Percentiles rank a stretch among this genome's conserved stretches.
These are phyloP conservation scores for Penicillium angulare DNA, from an alignment of 495 filamentous ascomycete genomes.

Conservation along the genomic window DNA sequence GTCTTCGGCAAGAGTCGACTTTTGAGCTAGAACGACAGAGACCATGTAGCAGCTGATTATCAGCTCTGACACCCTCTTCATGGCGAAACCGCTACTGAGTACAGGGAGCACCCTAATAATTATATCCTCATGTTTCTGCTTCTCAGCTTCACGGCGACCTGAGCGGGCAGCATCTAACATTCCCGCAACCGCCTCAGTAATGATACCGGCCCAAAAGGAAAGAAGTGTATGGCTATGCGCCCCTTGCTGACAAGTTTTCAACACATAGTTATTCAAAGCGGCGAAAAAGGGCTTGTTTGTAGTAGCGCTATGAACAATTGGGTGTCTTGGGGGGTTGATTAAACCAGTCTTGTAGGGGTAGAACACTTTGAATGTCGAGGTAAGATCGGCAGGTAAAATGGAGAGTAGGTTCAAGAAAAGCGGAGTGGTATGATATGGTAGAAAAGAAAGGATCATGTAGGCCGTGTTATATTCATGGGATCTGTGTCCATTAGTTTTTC, in stretches of 20 bases:
- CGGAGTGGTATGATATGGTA: slow-evolving; percentile 84
- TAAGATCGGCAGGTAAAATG: slow-evolving; percentile 70
- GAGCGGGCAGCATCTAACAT: slow-evolving; percentile 75
- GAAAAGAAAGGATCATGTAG: slow-evolving; percentile 77
- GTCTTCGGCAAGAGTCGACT: slow-evolving; percentile 70
- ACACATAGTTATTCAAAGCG: slow-evolving; percentile 69
- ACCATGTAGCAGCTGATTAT: slow-evolving; percentile 89
- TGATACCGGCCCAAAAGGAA: slow-evolving; percentile 83
- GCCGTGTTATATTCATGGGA: slow-evolving; percentile 87
- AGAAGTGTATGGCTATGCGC: slow-evolving; percentile 73
- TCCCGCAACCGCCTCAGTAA: slow-evolving; percentile 74
- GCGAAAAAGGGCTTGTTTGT: slow-evolving; percentile 69
- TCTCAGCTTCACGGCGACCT: slow-evolving; percentile 63
- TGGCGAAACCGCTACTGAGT: slow-evolving; percentile 69
- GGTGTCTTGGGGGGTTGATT: slow-evolving; percentile 70
- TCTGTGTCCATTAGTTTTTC: slow-evolving; percentile 41
- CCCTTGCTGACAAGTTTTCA: slow-evolving; percentile 62
- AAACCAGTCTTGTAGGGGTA: slow-evolving; percentile 76
- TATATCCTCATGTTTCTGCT: slow-evolving; percentile 74
- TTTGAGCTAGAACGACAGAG: slow-evolving; percentile 76
- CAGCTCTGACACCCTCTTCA: slow-evolving; percentile 71
- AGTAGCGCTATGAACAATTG: slow-evolving; percentile 75
- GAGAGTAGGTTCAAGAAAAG: slow-evolving; percentile 79
- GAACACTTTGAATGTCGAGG: slow-evolving; percentile 77
- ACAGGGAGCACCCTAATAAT: slow-evolving; percentile 71